Conservation (phyloP, 495 filamentous ascomycete genomes). For the Sporormia fimetaria region DNA sequence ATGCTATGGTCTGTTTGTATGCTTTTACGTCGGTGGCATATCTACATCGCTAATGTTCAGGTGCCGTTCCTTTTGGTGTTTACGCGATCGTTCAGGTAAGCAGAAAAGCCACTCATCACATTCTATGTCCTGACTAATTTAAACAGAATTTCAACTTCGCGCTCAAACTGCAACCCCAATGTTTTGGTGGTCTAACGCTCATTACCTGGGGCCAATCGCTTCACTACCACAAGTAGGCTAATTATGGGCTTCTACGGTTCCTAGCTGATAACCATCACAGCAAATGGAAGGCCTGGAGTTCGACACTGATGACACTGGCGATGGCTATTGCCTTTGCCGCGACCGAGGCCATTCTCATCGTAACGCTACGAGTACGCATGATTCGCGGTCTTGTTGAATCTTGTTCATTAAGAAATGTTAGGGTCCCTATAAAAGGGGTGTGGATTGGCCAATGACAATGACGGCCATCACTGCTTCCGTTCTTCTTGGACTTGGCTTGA, state of each 20-base stretch:
- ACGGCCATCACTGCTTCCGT: slow-evolving; percentile 52
- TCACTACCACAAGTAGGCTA: slow-evolving; percentile 47
- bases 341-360: slow-evolving; percentile 48
- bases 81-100: slow-evolving; percentile 43
- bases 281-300: slow-evolving; percentile 43
- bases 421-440: slow-evolving; percentile 44
- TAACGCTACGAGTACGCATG: slow-evolving; percentile 47
- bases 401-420: slow-evolving; percentile 48
- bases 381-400: slow-evolving; percentile 26
- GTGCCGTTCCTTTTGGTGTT: slow-evolving; percentile 43
- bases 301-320: slow-evolving; percentile 33
- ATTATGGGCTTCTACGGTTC: background rate
- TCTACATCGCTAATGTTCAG: slow-evolving; percentile 20
- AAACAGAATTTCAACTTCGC: slow-evolving; percentile 59
- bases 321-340: slow-evolving; percentile 43
- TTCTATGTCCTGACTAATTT: slow-evolving; percentile 7
- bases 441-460: slow-evolving; percentile 46
- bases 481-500: slow-evolving; percentile 47
- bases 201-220: slow-evolving; percentile 57
- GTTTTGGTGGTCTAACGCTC: slow-evolving; percentile 52
- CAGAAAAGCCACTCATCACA: background rate
- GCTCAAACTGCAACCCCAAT: slow-evolving; percentile 62
- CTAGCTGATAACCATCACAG: slow-evolving; percentile 25
- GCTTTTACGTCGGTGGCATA: background rate
- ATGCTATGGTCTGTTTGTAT: slow-evolving; percentile 60